Conservation (phyloP, 2,329 filamentous ascomycete genomes). For the Monosporascus sp. region DNA sequence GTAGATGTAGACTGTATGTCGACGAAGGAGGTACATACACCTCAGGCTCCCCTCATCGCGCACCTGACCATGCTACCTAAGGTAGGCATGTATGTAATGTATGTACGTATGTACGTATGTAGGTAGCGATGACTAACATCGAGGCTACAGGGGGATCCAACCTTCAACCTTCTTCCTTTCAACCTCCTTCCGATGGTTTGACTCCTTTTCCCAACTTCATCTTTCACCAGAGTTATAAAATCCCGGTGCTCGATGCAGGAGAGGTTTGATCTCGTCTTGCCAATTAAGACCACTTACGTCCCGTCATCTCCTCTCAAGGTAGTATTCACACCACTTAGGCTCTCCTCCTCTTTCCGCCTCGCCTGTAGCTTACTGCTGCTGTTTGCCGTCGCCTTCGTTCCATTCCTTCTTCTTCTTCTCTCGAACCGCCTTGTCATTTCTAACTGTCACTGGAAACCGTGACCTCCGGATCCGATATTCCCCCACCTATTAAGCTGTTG, state of each 20-base stretch:
- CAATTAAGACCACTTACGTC: background rate
- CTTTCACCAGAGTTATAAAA: background rate
- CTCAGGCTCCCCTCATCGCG: background rate
- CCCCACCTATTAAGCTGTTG: background rate
- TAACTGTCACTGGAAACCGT: background rate
- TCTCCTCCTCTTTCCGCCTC: background rate
- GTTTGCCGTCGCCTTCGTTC: background rate
- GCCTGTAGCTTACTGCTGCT: background rate
- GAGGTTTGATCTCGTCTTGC: background rate
- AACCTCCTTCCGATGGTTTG: background rate
- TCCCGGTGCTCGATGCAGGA: background rate
- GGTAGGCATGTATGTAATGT: background rate
- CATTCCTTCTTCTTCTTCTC: background rate
- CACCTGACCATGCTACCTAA: background rate
- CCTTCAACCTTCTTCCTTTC: background rate
- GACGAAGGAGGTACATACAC: background rate
- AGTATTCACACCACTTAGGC: background rate
- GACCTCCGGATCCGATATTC: too few relatives aligned
- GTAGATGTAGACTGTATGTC: background rate
- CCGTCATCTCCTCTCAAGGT: background rate
- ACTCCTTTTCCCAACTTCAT: background rate
- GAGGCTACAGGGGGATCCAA: background rate
- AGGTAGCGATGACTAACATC: background rate
- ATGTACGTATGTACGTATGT: background rate
- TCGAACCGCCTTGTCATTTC: too few relatives aligned